Base-by-base conservation (phyloP, 2,329 filamentous ascomycete genomes). In the Verticillium longisporum region DNA sequence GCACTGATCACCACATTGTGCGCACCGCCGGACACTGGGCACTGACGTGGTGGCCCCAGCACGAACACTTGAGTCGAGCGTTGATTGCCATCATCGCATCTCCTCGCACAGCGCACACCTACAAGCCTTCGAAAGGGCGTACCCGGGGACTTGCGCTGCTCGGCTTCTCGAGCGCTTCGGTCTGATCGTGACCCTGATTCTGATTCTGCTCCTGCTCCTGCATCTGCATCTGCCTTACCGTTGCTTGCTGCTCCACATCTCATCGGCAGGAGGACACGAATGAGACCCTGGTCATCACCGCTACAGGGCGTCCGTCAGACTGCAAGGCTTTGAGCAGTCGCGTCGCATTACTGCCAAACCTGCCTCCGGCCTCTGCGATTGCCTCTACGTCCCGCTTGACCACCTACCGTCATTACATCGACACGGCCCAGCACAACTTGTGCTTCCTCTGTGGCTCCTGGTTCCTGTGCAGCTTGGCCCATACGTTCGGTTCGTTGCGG, bases 221-320 rank as follows among this genome's bases (percentile, higher is more conserved):
- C 45, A 26, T 57, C 45, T 62, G 56, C 59, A 64, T 55, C 64
- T 65, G 64, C 65, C 64, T 61, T 63, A 53, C 45, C 41, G 58
- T 60, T 55, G 56, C 45, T 53, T 18, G 7, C n/a, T 61, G 56
- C 62, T 61, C 64, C 60, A 64, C 63, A 54, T 34, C 54, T 55
- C 63, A 63, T 67, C 64, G 65, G 63, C 61, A 70, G 64, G 70
- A 66, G 67, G 56, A 68, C 66, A 66, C 74, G 73, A 76, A 76
- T 75, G 71, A 76, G 70, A 76, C 71, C 73, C 72, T 71, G 64
- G 72, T 73, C 71, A 67, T 75, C 75, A 71, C 74, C 74, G 74
- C 73, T 74, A 68, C 60, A 61, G 65, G 26, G 62, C 64, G 45
- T 66, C 66, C 62, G 55, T 60, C 55, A 37, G 59, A 53, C 45